Evolutionary conservation across 2,329 filamentous ascomycete species (phyloP).

Genomic region (Penicillium vulpinum): DNA sequence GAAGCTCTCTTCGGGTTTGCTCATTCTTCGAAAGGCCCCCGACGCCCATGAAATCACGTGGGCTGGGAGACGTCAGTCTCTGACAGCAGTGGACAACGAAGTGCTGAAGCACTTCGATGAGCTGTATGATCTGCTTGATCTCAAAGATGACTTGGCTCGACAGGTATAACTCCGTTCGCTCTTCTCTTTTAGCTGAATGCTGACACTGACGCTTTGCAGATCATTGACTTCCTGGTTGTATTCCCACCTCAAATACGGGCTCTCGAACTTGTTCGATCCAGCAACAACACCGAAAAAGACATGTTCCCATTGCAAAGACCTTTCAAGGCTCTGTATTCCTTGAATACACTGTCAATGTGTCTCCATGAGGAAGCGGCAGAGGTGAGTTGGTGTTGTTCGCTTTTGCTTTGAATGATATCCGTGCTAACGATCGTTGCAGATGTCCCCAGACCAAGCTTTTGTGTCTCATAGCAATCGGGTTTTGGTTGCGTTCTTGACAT

Average conservation of each 20-base stretch:
- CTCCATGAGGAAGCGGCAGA: slow-evolving; percentile 50
- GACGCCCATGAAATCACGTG: slow-evolving; percentile 42
- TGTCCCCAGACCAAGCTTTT: slow-evolving; percentile 38
- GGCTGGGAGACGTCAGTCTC: slow-evolving; percentile 47
- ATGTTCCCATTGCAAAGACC: slow-evolving; percentile 69
- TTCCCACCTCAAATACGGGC: slow-evolving; percentile 69
- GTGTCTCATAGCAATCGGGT: slow-evolving; percentile 52
- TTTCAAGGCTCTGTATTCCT: slow-evolving; percentile 72
- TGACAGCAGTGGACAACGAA: slow-evolving; percentile 70
- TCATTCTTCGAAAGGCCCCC: slow-evolving; percentile 63
- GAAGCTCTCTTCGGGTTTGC: slow-evolving; percentile 63
- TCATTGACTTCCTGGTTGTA: slow-evolving; percentile 68
- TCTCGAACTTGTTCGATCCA: slow-evolving; percentile 58
- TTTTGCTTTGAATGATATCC: neutral
- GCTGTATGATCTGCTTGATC: slow-evolving; percentile 75
- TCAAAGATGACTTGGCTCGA: slow-evolving; percentile 67
- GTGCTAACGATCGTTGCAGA: slow-evolving; percentile 14
- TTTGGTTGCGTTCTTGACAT: slow-evolving; percentile 61
- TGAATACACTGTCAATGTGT: slow-evolving; percentile 66
- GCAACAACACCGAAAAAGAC: slow-evolving; percentile 55
- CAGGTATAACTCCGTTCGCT: slow-evolving; percentile 53
- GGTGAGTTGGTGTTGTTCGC: slow-evolving; percentile 6
- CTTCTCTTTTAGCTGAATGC: neutral
- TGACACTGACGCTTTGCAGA: slow-evolving; percentile 41
- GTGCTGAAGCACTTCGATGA: slow-evolving; percentile 80